phyloP scores from a whole-genome alignment of 768 basidiomycete species.

The Russula lepida region DNA sequence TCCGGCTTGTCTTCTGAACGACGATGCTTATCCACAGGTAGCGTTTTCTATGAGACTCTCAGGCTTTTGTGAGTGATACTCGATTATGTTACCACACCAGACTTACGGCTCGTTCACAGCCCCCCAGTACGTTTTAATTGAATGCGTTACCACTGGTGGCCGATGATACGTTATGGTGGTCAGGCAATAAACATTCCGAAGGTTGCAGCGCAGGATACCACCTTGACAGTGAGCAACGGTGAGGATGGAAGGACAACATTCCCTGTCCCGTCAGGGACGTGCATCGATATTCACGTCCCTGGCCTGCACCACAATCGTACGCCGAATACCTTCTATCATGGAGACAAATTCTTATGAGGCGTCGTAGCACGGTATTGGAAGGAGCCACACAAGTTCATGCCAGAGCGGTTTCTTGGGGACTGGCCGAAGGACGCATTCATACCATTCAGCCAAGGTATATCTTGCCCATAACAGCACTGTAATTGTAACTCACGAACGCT shows the following conservation, averaged over 20 bases:
- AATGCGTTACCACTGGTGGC: background rate
- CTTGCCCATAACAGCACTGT: background rate
- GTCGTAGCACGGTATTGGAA: constrained; percentile 46
- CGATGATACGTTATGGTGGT: constrained; percentile 22
- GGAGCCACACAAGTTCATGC: constrained; percentile 40
- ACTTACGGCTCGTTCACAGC: background rate
- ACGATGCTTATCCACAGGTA: constrained; percentile 17
- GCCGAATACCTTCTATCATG: background rate
- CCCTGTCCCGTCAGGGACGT: constrained; percentile 37
- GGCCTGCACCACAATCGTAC: constrained; percentile 47
- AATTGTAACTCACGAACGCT: background rate
- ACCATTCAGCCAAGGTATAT: constrained; percentile 25
- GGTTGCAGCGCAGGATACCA: constrained; percentile 38
- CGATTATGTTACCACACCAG: background rate
- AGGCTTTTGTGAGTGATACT: constrained; percentile 30
- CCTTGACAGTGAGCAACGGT: constrained; percentile 28
- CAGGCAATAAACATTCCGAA: constrained; percentile 42
- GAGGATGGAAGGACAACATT: constrained; percentile 35
- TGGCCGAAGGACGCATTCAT: constrained; percentile 30
- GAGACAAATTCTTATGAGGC: background rate
- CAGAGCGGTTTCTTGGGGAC: constrained; percentile 29
- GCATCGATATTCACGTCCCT: constrained; percentile 30
- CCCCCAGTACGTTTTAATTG: constrained; percentile 3
- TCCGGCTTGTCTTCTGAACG: background rate
- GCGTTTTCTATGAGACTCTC: constrained; percentile 44